Base-by-base conservation (phyloP, 495 filamentous ascomycete genomes). In the Podospora bellae-mahoneyi region DNA sequence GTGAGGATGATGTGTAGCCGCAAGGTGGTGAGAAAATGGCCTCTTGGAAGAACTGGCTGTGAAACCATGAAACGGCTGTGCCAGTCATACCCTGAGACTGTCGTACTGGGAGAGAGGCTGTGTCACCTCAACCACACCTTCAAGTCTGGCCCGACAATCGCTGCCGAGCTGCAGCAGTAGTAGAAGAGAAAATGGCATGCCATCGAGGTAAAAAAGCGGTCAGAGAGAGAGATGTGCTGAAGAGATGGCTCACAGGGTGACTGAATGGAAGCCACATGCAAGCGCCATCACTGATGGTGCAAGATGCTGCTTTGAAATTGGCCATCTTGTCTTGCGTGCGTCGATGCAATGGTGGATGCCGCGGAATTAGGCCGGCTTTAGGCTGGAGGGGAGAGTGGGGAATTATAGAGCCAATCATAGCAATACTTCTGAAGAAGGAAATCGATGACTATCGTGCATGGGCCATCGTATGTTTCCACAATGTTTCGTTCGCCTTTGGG, bases 41-140 rank as follows among this genome's bases (percentile, higher is more conserved):
- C 6, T 34, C 28, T 64, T 28, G 13, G 23, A 15, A 23, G 18
- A 59, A 7, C 28, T 34, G 58, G 16, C 10, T 64, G 59, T 57
- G 55, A 58, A 58, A 58, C 55, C 16, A 20, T 68, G 69, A 71
- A 71, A 71, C 69, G 59, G 54, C 69, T 71, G 69, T 66, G 69
- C 69, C 69, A n/a, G 66, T 26, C 57, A 58, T 62, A 57, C 28
- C 28, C 53, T 30, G 9, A 7, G 27, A 65, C 27, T 34, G n/a
- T 65, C 48, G 64, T 56, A n/a, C 26, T 58, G 30, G 10, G 1
- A 19, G 53, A 60, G 68, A 66, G 68, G 68, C 68, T 69, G 68
- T 69, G 68, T 56, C 30, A 28, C 67, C 5, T 18, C 10, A 48
- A 54, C n/a, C 23, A 23, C 34, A 39, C 34, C 34, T 18, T 57